Evolutionary conservation across 148 eudicot species (phyloP), one percentile per base, ranked within the genome.

Genomic region (Rhododendron vialii): DNA sequence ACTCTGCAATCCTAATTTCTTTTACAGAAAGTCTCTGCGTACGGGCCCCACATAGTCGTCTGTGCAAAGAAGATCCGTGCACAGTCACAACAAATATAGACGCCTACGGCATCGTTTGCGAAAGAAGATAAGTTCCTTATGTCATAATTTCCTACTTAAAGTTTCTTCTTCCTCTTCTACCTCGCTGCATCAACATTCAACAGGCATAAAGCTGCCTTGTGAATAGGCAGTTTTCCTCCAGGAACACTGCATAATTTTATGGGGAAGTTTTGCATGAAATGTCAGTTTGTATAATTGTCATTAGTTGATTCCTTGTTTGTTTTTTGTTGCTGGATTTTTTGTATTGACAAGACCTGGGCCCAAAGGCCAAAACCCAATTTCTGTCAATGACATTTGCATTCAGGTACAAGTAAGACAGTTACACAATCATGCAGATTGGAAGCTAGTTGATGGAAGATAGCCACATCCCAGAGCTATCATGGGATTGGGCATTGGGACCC

Each of bases 371-470:
- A 63, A 26, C 8, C 76, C 18, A 71, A 14, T 71, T 5, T 71
- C 17, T 30, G 76, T 33, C 76, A 8, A 33, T 13, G 76, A 71
- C 41, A 71, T 71, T 71, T 71, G 76, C 76, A 30, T 33, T 30
- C 41, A 12, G 76, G 41, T 71, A 71, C 76, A 30, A 30, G 41
- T 30, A 71, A 71, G 41, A 71, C 76, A 71, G 76, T 71, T 71
- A 14, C 1, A 4, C 18, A 71, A 30, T 71, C 76, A 71, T 71
- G 38, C 20, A 71, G 20, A 14, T 71, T 71, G 76, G 76, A 71
- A 71, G 41, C 41, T 71, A 71, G 76, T 33, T 71, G 76, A 71
- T 71, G 76, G 76, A 71, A 71, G 76, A 71, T 71, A 71, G 76
- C 41, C 76, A 71, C 76, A 33, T 4, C 5, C 38, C 76, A 71